A percentile compares a stretch with the other conserved stretches of the same genome.
Evolutionary conservation across 352 stramenopile species (phyloP).

Genomic region (Globisporangium lucens): DNA sequence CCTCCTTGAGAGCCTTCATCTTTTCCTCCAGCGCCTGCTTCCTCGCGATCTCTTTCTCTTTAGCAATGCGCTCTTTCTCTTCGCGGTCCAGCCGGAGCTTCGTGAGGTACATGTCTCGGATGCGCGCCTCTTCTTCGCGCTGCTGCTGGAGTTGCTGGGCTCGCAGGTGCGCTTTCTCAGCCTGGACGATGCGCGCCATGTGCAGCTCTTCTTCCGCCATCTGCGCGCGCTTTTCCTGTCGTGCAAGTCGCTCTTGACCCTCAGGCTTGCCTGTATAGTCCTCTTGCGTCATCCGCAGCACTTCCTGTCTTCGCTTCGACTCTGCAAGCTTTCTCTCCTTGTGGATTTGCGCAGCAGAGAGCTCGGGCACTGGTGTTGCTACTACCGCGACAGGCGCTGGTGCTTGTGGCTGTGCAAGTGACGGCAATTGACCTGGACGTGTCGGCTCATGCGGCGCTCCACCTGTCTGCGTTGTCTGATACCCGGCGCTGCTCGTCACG

Average conservation of each 20-base stretch:
- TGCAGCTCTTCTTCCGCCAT: conserved; percentile 65
- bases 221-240: conserved; percentile 45
- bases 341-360: conserved; percentile 66
- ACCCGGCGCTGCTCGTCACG: conserved; percentile 20
- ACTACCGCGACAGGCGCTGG: not conserved
- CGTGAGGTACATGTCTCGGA: conserved; percentile 50
- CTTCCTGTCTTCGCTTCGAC: conserved; percentile 42
- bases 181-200: conserved; percentile 38
- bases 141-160: conserved; percentile 30
- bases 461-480: conserved; percentile 1
- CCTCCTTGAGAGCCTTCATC: conserved; percentile 65
- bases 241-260: conserved; percentile 37
- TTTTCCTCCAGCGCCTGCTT: conserved; percentile 43
- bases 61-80: conserved; percentile 36
- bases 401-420: not conserved
- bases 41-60: conserved; percentile 40
- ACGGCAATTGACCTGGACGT: not conserved
- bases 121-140: conserved; percentile 41
- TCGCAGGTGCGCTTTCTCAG: conserved; percentile 29
- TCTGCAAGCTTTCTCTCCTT: conserved; percentile 52
- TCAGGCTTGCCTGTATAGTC: conserved; percentile 60
- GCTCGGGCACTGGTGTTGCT: conserved; percentile 18
- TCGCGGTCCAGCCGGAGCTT: conserved; percentile 42
- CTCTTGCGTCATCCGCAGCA: conserved; percentile 47
- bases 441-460: not conserved